phyloP scores from a whole-genome alignment of 2,329 filamentous ascomycete species.

The Albophoma yamanashiensis region DNA sequence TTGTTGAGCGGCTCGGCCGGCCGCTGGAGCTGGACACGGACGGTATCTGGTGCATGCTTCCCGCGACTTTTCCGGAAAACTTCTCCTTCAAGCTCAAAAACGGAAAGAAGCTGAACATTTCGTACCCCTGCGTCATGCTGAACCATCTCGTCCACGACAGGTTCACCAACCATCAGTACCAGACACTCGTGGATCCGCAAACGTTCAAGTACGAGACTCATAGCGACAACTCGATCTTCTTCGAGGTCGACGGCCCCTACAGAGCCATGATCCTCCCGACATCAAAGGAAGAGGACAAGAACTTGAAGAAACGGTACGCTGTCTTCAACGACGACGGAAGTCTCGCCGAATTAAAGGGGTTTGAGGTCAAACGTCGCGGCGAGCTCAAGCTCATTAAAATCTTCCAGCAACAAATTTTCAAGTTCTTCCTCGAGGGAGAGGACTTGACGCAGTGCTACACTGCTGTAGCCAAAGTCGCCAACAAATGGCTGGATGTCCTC shows the following conservation, averaged over 20 bases:
- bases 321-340: conserved; percentile 98
- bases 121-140: conserved; percentile 97
- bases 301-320: conserved; percentile 97
- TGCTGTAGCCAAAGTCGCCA: conserved; percentile 87
- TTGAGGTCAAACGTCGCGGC: conserved; percentile 94
- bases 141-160: conserved; percentile 91
- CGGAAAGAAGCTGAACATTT: conserved; percentile 93
- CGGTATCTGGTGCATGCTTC: conserved; percentile 99
- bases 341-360: conserved; percentile 90
- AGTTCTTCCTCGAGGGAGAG: conserved; percentile 89
- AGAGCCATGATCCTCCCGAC: conserved; percentile 95
- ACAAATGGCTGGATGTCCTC: conserved; percentile 92
- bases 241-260: conserved; percentile 97
- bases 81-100: conserved; percentile 90
- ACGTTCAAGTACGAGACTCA: conserved; percentile 91
- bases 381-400: conserved; percentile 99
- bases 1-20: conserved; percentile 87
- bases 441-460: conserved; percentile 83
- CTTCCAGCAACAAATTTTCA: conserved; percentile 98
- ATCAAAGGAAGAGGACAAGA: conserved; percentile 98
- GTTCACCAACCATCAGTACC: conserved; percentile 97
- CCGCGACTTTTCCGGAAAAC: conserved; percentile 92
- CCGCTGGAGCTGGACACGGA: conserved; percentile 94
- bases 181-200: conserved; percentile 69
- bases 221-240: conserved; percentile 98